These are phyloP conservation scores for Malassezia japonica DNA, from an alignment of 1,284 basidiomycete genomes.

Conservation along the genomic window DNA sequence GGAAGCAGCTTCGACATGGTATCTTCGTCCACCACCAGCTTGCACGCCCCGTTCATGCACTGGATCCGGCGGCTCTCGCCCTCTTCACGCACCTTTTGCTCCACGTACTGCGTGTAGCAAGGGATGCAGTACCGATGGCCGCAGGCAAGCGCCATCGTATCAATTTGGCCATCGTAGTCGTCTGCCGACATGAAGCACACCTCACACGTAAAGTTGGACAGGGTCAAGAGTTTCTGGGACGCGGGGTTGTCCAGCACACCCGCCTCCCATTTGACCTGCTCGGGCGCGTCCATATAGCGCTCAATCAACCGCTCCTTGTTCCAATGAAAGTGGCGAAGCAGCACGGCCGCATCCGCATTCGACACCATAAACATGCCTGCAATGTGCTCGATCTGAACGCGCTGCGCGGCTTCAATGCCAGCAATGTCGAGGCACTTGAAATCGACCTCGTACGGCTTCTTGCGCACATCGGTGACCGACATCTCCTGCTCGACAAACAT, in stretches of 20 bases:
- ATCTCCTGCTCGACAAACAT: conserved; percentile 4
- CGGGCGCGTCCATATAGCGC: conserved; percentile 43
- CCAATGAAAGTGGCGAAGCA: conserved; percentile 80
- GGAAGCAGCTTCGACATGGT: conserved; percentile 33
- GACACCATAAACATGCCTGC: conserved; percentile 48
- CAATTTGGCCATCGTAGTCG: conserved; percentile 28
- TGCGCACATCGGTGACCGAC: conserved; percentile 18
- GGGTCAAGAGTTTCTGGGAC: conserved; percentile 14
- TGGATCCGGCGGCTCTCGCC: conserved; percentile 70
- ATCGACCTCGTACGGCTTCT: conserved; percentile 39
- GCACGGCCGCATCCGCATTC: conserved; percentile 57
- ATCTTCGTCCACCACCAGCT: conserved; percentile 56
- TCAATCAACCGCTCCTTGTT: conserved; percentile 79
- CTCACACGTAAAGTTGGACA: conserved; percentile 38
- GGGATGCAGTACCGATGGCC: conserved; percentile 49
- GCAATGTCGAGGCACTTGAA: conserved; percentile 29
- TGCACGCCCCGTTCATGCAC: conserved; percentile 88
- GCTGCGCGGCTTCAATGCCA: conserved; percentile 31
- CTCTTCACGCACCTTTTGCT: conserved; percentile 78
- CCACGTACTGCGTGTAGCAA: conserved; percentile 78
- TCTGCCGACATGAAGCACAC: conserved; percentile 38
- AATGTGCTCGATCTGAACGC: conserved; percentile 41
- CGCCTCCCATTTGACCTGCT: conserved; percentile 37
- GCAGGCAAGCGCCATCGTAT: conserved; percentile 39
- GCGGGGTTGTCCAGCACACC: conserved; percentile 35